Conservation (phyloP, 2,329 filamentous ascomycete species). For the Aspergillus carbonarius region DNA sequence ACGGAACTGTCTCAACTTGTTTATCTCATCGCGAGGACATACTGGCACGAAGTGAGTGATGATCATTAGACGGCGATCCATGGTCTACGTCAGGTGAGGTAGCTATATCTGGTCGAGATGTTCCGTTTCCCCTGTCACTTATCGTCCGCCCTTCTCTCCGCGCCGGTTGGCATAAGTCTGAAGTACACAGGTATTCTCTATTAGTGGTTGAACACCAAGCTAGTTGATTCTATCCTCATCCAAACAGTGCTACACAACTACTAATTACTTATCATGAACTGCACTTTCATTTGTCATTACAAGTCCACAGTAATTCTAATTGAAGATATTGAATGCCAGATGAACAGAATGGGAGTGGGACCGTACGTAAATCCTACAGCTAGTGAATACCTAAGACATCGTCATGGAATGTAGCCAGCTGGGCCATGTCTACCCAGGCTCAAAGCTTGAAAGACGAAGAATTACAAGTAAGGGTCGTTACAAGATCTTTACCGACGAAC, state of each 20-base stretch:
- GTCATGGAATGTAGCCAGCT: background rate
- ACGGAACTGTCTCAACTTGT: constrained; percentile 20
- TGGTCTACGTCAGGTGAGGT: background rate
- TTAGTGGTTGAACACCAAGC: background rate
- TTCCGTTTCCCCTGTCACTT: background rate
- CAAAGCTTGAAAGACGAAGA: background rate
- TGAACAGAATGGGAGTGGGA: background rate
- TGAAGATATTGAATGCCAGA: background rate
- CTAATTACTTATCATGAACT: too few species aligned
- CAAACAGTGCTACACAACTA: too few species aligned
- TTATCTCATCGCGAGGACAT: background rate
- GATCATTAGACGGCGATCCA: background rate
- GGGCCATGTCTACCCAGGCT: background rate
- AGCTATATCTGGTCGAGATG: background rate
- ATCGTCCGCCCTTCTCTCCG: too few species aligned
- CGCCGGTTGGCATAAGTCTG: too few species aligned
- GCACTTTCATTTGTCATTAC: too few species aligned
- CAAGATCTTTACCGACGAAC: too few species aligned
- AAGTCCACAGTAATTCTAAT: too few species aligned
- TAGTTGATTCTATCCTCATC: background rate
- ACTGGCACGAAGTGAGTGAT: background rate
- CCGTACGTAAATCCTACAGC: background rate
- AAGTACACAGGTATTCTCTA: too few species aligned
- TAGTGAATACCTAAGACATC: background rate
- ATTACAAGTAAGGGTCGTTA: too few species aligned